phyloP scores from a whole-genome alignment of 2,329 filamentous ascomycete genomes.

The Emydomyces testavorans region DNA sequence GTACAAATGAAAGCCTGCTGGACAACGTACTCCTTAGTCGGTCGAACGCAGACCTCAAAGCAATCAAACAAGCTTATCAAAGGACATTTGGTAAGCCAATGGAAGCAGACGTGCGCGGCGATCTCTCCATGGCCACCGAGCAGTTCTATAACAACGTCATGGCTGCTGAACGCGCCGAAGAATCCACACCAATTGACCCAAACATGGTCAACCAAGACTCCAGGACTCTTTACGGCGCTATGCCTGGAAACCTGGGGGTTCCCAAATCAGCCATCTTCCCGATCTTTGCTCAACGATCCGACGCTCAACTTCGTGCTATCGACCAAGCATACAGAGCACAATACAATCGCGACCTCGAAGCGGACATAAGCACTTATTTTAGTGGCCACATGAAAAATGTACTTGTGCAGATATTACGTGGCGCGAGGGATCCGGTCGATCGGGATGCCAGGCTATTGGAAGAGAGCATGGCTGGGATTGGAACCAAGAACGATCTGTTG shows the following conservation, averaged over 20 bases:
- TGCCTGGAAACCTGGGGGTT: slow-evolving; percentile 44
- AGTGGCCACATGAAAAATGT: slow-evolving; percentile 86
- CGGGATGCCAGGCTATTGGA: slow-evolving; percentile 67
- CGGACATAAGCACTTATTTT: slow-evolving; percentile 69
- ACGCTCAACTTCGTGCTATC: slow-evolving; percentile 76
- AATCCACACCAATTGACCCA: slow-evolving; percentile 60
- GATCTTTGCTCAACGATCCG: slow-evolving; percentile 62
- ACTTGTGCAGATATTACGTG: slow-evolving; percentile 64
- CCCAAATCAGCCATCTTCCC: slow-evolving; percentile 68
- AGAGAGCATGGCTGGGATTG: slow-evolving; percentile 71
- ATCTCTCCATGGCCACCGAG: slow-evolving; percentile 78
- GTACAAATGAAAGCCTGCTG: slow-evolving; percentile 75
- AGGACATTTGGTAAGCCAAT: slow-evolving; percentile 55
- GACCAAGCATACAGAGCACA: slow-evolving; percentile 60
- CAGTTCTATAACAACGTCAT: slow-evolving; percentile 75
- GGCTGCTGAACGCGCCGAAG: slow-evolving; percentile 61
- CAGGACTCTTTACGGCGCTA: slow-evolving; percentile 63
- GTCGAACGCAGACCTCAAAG: slow-evolving; percentile 74
- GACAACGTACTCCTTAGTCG: slow-evolving; percentile 77
- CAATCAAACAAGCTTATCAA: slow-evolving; percentile 72
- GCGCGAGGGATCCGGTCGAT: slow-evolving; percentile 68
- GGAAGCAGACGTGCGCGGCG: slow-evolving; percentile 60
- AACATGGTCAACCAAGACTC: slow-evolving; percentile 66
- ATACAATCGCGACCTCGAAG: slow-evolving; percentile 59
- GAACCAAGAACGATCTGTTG: slow-evolving; percentile 74